Conservation (phyloP, 768 basidiomycete genomes). For the Panus rudis region DNA sequence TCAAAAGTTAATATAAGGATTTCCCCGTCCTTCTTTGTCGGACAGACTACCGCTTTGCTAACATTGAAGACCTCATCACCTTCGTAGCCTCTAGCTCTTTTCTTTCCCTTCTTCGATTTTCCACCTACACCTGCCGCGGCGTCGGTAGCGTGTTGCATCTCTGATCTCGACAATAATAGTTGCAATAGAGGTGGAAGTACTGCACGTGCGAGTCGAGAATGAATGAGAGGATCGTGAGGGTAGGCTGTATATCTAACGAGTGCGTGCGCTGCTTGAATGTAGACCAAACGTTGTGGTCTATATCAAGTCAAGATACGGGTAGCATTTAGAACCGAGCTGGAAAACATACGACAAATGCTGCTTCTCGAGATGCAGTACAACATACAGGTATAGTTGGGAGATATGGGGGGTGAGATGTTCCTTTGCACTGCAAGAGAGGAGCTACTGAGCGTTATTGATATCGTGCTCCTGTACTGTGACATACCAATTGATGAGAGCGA, state of each 20-base stretch:
- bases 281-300: slow-evolving; percentile 20
- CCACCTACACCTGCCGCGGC: slow-evolving; percentile 11
- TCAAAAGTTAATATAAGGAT: slow-evolving; percentile 47
- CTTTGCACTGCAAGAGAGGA: slow-evolving; percentile 37
- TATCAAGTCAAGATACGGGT: not conserved
- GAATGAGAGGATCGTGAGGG: slow-evolving; percentile 38
- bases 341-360: slow-evolving; percentile 38
- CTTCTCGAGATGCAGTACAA: slow-evolving; percentile 61
- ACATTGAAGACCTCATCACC: slow-evolving; percentile 65
- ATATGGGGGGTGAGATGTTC: slow-evolving; percentile 50
- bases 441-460: no score
- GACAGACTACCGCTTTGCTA: slow-evolving; percentile 40
- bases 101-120: slow-evolving; percentile 49
- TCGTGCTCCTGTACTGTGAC: slow-evolving; percentile 13
- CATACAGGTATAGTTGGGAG: slow-evolving; percentile 41
- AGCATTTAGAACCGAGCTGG: not conserved
- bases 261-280: slow-evolving; percentile 39
- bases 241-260: slow-evolving; percentile 34
- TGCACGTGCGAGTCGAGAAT: slow-evolving; percentile 49
- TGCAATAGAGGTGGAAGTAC: slow-evolving; percentile 42
- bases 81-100: slow-evolving; percentile 63
- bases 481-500: slow-evolving; percentile 43
- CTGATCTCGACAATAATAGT: slow-evolving; percentile 37
- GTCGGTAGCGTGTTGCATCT: slow-evolving; percentile 21
- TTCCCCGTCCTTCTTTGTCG: slow-evolving; percentile 43